Evolutionary conservation across 176 grass and related monocot species (phyloP), one percentile per base, ranked within the genome.

Genomic region (Raddia distichophylla): DNA sequence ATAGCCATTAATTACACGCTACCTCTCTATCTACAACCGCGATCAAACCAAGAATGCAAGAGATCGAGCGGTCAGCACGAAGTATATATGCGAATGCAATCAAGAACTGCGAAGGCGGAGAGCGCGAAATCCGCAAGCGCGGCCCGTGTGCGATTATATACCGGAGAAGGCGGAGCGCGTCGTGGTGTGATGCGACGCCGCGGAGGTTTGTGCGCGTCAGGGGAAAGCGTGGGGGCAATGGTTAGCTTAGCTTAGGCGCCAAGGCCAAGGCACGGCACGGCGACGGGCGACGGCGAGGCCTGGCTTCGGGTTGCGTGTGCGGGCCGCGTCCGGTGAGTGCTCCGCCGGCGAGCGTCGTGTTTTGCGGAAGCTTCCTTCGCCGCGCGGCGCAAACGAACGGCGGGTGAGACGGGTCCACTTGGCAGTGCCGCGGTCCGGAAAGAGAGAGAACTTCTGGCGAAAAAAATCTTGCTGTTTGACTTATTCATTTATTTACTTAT

Each of bases 221-320:
- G 67, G 88, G 67, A 68, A 90, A 83, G 74, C 88, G 79, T 83
- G 83, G 52, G 79, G 72, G 74, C 5, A 73, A 82, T 5, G 43
- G 44, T 40, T 76, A 17, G 68, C n/a, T 32, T 69, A 46, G 70
- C 71, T 79, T 76, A 27, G 18, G 42, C 19, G 80, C 17, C 48
- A 18, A 75, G 10, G 58, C 27, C 55, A 80, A 27, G 27, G 27
- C 27, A 1, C 37, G 82, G 56, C 63, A 9, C 37, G 35, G 57
- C 71, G 71, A n/a, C n/a, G n/a, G n/a, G n/a, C n/a, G n/a, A 56
- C 71, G 71, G 71, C 71, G 56, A 43, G 7, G 61, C 8, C 35
- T 64, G 45, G 2, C 37, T 52, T 61, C 44, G 43, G 80, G 54
- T 34, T 65, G 65, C 87, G 72, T 66, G 82, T 64, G 82, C 76